phyloP scores from a whole-genome alignment of 2,329 filamentous ascomycete species.

The Colletotrichum eleusines region DNA sequence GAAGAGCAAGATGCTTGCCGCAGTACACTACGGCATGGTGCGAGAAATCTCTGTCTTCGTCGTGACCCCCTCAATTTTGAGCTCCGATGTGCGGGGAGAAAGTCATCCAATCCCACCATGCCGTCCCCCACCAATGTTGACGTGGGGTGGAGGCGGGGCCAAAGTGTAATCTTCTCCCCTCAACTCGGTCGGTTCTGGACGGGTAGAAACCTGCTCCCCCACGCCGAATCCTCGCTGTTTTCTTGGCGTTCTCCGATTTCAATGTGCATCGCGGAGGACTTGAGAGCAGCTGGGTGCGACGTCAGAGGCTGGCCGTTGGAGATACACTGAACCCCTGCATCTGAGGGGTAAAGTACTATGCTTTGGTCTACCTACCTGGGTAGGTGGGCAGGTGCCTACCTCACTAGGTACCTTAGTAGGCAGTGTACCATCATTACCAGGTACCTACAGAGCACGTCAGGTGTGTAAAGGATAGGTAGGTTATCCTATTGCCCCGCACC shows the following conservation, averaged over 20 bases:
- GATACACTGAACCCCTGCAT: conserved; percentile 14
- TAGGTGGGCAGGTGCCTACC: no score
- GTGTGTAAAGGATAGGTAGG: neutral
- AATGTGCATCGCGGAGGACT: neutral
- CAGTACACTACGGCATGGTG: neutral
- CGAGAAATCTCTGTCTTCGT: neutral
- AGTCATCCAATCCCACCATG: conserved; percentile 5
- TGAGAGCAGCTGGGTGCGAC: conserved; percentile 1
- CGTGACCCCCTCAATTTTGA: conserved; percentile 1
- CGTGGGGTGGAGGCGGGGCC: conserved; percentile 14
- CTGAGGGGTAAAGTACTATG: conserved; percentile 34
- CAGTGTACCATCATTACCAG: no score
- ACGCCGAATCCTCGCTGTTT: neutral
- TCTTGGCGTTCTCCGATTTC: neutral
- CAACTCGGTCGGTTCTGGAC: neutral
- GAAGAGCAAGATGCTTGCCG: neutral
- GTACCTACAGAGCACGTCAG: neutral
- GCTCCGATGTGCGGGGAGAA: conserved; percentile 33
- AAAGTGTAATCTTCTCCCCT: neutral
- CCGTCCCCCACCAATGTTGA: conserved; percentile 3
- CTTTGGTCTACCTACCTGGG: no score
- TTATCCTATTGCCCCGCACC: conserved; percentile 16
- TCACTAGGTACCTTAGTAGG: neutral
- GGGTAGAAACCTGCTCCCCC: neutral
- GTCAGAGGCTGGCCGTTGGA: conserved; percentile 25